Evolutionary conservation across 2,329 filamentous ascomycete genomes (phyloP).

Genomic region (Paecilomyces sp.): DNA sequence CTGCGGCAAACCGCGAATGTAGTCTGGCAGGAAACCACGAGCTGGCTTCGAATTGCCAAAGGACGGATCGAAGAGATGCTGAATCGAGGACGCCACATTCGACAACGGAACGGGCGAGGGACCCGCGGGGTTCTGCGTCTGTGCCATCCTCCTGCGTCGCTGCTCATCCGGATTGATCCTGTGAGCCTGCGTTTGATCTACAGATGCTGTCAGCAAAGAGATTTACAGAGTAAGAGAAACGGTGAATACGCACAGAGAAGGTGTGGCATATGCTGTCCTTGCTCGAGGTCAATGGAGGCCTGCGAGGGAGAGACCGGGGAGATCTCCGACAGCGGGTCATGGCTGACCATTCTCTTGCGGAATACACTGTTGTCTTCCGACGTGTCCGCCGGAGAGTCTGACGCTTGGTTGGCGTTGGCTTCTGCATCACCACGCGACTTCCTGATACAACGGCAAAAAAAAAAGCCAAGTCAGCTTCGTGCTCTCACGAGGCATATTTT

Average conservation of each 20-base stretch:
- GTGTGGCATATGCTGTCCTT: conserved; percentile 55
- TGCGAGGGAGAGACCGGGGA: conserved; percentile 36
- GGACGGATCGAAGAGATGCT: conserved; percentile 32
- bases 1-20: conserved; percentile 70
- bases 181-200: conserved; percentile 25
- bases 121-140: conserved; percentile 37
- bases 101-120: conserved; percentile 29
- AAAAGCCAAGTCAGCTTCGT: background rate
- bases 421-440: conserved; percentile 36
- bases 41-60: conserved; percentile 44
- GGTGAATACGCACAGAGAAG: conserved; percentile 49
- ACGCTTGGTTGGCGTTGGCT: conserved; percentile 19
- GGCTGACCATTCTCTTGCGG: conserved; percentile 18
- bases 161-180: conserved; percentile 44
- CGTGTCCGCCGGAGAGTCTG: conserved; percentile 26
- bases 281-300: conserved; percentile 40
- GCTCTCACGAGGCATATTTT: background rate
- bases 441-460: conserved; percentile 14
- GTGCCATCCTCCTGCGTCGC: conserved; percentile 38
- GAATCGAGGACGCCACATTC: conserved; percentile 28
- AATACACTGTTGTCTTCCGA: conserved; percentile 26
- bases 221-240: background rate
- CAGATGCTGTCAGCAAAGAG: background rate
- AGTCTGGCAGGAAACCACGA: conserved; percentile 51
- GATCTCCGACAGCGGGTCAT: conserved; percentile 21